phyloP scores from a whole-genome alignment of 129 eudicot species.

The Pulicaria dysenterica region DNA sequence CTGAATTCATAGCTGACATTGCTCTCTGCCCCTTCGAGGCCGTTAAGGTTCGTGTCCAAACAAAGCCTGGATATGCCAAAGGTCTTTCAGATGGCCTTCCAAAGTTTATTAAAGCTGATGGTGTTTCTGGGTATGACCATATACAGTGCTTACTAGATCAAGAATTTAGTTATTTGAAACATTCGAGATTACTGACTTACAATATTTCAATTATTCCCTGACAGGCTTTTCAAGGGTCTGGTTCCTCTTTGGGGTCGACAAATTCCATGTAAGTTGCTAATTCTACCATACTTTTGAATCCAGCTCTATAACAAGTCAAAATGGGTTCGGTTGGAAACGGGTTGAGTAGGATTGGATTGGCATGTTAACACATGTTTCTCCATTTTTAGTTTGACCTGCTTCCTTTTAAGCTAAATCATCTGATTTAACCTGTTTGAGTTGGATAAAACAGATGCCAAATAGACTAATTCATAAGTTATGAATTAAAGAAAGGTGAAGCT shows the following conservation, averaged over 20 bases:
- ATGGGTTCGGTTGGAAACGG: background rate
- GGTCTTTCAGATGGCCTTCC: constrained; percentile 79
- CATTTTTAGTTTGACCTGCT: background rate
- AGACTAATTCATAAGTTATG: background rate
- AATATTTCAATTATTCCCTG: background rate
- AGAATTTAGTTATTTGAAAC: background rate
- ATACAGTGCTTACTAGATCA: background rate
- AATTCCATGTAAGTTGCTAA: constrained; percentile 69
- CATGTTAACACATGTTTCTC: background rate
- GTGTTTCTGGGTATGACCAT: constrained; percentile 57
- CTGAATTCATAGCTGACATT: constrained; percentile 76
- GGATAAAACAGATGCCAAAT: background rate
- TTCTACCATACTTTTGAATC: background rate
- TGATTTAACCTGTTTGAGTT: background rate
- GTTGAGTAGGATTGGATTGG: background rate
- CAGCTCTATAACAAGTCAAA: background rate
- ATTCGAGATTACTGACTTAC: background rate
- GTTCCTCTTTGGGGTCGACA: constrained; percentile 91
- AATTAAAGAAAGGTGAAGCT: no score
- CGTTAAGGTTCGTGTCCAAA: constrained; percentile 83
- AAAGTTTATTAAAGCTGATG: constrained; percentile 69
- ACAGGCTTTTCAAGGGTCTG: constrained; percentile 74
- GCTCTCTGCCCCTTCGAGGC: constrained; percentile 87
- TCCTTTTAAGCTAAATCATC: background rate
- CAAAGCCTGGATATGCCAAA: constrained; percentile 78